Evolutionary conservation across 75 land plant genomes (phyloP), one percentile per base, ranked within the genome.

Genomic region (Azolla pinnata): DNA sequence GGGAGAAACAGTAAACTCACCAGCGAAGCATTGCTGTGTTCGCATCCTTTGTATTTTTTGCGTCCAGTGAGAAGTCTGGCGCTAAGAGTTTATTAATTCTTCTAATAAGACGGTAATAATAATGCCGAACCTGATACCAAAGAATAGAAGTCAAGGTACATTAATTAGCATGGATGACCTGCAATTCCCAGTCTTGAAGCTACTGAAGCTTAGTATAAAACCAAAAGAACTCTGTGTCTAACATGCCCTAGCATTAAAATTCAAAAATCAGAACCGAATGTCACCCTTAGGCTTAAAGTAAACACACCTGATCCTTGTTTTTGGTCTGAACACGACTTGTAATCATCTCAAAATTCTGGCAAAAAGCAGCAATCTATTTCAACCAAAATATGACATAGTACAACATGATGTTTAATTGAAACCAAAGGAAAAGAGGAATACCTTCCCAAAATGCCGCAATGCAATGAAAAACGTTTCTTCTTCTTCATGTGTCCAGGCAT

Each of bases 401-500:
- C n/a, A n/a, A n/a, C n/a, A n/a, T n/a, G n/a, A n/a, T n/a, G n/a
- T n/a, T n/a, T n/a, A n/a, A n/a, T n/a, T n/a, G n/a, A n/a, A n/a
- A n/a, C n/a, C n/a, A n/a, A n/a, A 28, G 29, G 7, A 8, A 57
- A 57, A 21, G 8, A 52, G 48, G 46, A 29, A 21, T 27, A 71
- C 93, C 89, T 88, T 88, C 31, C 93, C 93, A 77, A 88, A 85
- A 76, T 78, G 93, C 10, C 89, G 85, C 35, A 88, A 73, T 50
- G 93, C 93, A 70, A 75, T 66, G 52, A 88, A 88, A 58, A 88
- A 88, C 64, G 67, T 82, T 31, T 85, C 86, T 61, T 85, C 89
- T 60, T 88, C 93, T 75, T 85, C 76, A 42, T 77, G 83, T 60
- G 93, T 88, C 93, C 93, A 88, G 56, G 93, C 93, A 79, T 85